phyloP scores from a whole-genome alignment of 805 yeast genomes.

The Pichia occidentalis region DNA sequence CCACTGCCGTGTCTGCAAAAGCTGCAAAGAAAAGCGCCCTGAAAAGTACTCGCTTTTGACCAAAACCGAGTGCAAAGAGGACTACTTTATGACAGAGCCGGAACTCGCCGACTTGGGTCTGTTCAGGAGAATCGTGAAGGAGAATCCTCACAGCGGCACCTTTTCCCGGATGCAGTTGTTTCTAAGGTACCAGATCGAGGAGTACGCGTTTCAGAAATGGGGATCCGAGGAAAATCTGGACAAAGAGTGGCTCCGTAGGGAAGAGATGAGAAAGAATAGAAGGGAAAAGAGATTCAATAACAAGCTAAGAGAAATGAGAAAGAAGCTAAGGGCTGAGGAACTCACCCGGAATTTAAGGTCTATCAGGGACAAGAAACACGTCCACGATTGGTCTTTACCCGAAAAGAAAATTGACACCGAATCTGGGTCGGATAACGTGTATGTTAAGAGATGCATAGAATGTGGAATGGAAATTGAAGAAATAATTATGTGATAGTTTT shows the following conservation, averaged over 20 bases:
- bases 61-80: constrained; percentile 91
- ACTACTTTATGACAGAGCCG: constrained; percentile 88
- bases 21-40: constrained; percentile 65
- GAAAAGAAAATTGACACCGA: constrained; percentile 26
- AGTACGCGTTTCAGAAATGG: constrained; percentile 91
- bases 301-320: constrained; percentile 81
- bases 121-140: constrained; percentile 74
- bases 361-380: constrained; percentile 48
- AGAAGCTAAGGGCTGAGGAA: constrained; percentile 88
- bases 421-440: constrained; percentile 25
- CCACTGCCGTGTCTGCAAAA: constrained; percentile 67
- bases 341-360: constrained; percentile 64
- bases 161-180: constrained; percentile 91
- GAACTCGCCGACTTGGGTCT: constrained; percentile 68
- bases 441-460: constrained; percentile 58
- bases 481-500: constrained; percentile 34
- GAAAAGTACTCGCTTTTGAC: constrained; percentile 89
- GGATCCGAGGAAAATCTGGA: constrained; percentile 84
- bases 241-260: constrained; percentile 86
- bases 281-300: constrained; percentile 73
- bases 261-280: constrained; percentile 60
- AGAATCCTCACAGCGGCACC: constrained; percentile 88
- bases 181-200: constrained; percentile 87
- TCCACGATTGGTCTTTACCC: constrained; percentile 68
- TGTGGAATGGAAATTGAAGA: constrained; percentile 88